These are phyloP conservation scores for Globisporangium lucens DNA, from an alignment of 352 stramenopile genomes.

Conservation along the genomic window DNA sequence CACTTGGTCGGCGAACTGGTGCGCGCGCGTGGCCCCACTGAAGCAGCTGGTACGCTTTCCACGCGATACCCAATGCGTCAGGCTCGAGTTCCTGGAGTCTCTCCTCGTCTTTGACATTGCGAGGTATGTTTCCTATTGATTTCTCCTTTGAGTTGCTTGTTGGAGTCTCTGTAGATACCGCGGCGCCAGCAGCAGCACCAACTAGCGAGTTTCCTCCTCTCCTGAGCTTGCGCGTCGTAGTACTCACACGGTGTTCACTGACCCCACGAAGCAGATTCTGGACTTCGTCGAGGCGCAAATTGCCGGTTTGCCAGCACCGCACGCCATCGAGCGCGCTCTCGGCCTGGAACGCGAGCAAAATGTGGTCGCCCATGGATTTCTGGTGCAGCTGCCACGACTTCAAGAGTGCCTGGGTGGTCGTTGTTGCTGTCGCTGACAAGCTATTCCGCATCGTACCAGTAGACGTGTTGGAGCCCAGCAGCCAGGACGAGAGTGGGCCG, in stretches of 20 bases:
- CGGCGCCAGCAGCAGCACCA: not conserved
- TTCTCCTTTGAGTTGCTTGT: not conserved
- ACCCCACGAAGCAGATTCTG: constrained; percentile 10
- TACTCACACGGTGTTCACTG: not conserved
- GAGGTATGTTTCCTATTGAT: not conserved
- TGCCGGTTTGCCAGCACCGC: constrained; percentile 21
- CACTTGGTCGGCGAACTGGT: constrained; percentile 34
- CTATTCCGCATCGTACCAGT: not conserved
- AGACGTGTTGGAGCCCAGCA: not conserved
- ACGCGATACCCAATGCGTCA: constrained; percentile 29
- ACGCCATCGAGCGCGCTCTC: constrained; percentile 28
- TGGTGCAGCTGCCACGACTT: constrained; percentile 28
- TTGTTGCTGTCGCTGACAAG: not conserved
- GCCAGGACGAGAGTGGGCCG: constrained; percentile 12
- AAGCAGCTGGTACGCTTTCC: constrained; percentile 34
- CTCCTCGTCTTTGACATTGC: not conserved
- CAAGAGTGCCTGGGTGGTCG: constrained; percentile 13
- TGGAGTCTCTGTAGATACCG: not conserved
- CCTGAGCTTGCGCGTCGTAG: not conserved
- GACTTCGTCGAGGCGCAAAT: constrained; percentile 7
- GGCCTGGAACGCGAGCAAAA: constrained; percentile 29
- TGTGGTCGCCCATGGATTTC: constrained; percentile 26
- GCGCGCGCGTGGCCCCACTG: constrained; percentile 33
- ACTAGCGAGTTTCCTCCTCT: not conserved
- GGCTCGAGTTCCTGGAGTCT: constrained; percentile 13